phyloP scores from a whole-genome alignment of 2,329 filamentous ascomycete genomes.

The Cryphonectria japonica region DNA sequence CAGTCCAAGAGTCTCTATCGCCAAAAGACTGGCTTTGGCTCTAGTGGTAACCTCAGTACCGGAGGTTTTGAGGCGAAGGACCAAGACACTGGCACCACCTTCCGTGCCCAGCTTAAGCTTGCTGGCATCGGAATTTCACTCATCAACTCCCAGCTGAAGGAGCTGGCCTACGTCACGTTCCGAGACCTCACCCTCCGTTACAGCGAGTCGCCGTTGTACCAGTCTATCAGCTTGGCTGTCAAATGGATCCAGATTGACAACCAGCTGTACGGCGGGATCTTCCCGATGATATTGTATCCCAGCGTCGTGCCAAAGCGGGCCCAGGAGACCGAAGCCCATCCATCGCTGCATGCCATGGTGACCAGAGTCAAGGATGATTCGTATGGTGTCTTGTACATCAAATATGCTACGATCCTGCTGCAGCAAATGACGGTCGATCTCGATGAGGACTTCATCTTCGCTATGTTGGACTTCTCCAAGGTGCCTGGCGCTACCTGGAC shows the following conservation, averaged over 20 bases:
- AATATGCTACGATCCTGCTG: conserved; percentile 90
- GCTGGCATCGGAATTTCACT: conserved; percentile 92
- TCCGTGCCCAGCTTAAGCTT: conserved; percentile 85
- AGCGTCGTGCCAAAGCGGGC: conserved; percentile 97
- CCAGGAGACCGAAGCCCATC: conserved; percentile 94
- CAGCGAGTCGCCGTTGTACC: conserved; percentile 89
- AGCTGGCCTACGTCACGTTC: conserved; percentile 92
- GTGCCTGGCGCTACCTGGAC: conserved; percentile 89
- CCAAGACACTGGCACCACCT: conserved; percentile 82
- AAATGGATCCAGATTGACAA: conserved; percentile 99
- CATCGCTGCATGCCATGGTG: conserved; percentile 88
- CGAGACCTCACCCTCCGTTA: conserved; percentile 90
- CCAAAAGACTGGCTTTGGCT: conserved; percentile 57
- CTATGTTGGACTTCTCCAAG: conserved; percentile 91
- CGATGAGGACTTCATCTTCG: conserved; percentile 97
- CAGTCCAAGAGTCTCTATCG: conserved; percentile 88
- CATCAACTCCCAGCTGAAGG: conserved; percentile 88
- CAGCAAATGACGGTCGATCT: conserved; percentile 99
- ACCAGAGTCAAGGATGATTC: conserved; percentile 97
- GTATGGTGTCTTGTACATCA: conserved; percentile 97
- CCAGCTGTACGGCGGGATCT: conserved; percentile 96
- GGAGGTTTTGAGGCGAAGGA: conserved; percentile 93
- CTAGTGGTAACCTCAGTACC: conserved; percentile 52
- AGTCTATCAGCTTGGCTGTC: conserved; percentile 85
- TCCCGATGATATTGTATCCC: conserved; percentile 95